Evolutionary conservation across 164 flowering plant species (phyloP).

Genomic region (Aristolochia californica): DNA sequence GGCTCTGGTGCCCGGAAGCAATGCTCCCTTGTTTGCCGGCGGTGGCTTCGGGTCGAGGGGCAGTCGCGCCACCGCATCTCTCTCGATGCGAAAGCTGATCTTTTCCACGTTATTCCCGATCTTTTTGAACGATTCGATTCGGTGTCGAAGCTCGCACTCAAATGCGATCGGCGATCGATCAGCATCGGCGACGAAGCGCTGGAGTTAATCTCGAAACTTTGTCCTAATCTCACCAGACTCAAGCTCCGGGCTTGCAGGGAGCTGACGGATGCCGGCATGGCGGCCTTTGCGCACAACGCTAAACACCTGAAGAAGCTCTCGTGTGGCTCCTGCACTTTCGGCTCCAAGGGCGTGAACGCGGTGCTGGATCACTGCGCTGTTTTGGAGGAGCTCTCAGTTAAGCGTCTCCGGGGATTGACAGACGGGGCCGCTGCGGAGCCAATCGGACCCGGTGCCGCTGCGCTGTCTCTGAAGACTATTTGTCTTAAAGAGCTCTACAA

Average conservation of each 20-base stretch:
- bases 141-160: constrained; percentile 64
- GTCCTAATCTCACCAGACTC: constrained; percentile 55
- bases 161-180: constrained; percentile 60
- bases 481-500: constrained; percentile 72
- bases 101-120: constrained; percentile 27
- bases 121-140: constrained; percentile 65
- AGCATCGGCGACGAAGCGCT: constrained; percentile 71
- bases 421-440: constrained; percentile 38
- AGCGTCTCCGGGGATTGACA: constrained; percentile 58
- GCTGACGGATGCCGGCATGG: constrained; percentile 60
- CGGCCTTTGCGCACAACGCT: constrained; percentile 47
- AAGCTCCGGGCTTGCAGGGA: constrained; percentile 88
- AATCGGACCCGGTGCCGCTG: constrained; percentile 41
- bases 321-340: constrained; percentile 70
- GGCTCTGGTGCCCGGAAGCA: constrained; percentile 55
- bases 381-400: constrained; percentile 79
- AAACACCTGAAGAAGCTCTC: constrained; percentile 58
- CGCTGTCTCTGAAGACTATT: constrained; percentile 37
- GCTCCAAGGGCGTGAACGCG: constrained; percentile 65
- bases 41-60: constrained; percentile 74
- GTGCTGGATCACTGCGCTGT: constrained; percentile 47
- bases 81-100: constrained; percentile 48
- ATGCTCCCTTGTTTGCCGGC: constrained; percentile 60
- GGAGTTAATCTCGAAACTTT: constrained; percentile 43
- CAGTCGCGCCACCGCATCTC: constrained; percentile 69